A percentile compares a stretch with the other conserved stretches of the same genome.
These are phyloP conservation scores for Herpotrichia juniperi DNA, from an alignment of 2,329 filamentous ascomycete genomes.

Conservation along the genomic window DNA sequence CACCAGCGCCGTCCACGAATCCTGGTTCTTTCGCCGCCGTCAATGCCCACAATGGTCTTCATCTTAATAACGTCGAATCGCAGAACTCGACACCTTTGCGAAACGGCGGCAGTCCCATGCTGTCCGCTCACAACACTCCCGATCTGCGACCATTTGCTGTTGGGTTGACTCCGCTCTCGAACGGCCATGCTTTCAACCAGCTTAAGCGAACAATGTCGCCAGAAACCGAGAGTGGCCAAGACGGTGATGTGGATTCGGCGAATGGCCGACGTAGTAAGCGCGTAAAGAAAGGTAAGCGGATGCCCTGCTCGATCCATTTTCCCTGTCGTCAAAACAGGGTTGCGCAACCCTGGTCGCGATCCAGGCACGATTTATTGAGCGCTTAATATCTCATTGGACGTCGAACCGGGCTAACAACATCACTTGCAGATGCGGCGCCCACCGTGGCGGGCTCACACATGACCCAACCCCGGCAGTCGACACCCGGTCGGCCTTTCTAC, in stretches of 20 bases:
- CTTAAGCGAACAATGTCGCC: slow-evolving; percentile 75
- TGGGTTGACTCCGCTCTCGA: slow-evolving; percentile 55
- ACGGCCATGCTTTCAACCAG: slow-evolving; percentile 60
- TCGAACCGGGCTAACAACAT: slow-evolving; percentile 26
- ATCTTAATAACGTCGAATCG: slow-evolving; percentile 59
- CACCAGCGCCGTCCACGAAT: slow-evolving; percentile 28
- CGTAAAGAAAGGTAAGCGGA: slow-evolving; percentile 77
- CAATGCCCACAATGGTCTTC: slow-evolving; percentile 58
- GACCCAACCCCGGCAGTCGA: slow-evolving; percentile 86
- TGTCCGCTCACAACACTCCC: slow-evolving; percentile 69
- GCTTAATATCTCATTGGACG: slow-evolving; percentile 25
- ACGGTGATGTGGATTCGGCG: slow-evolving; percentile 59
- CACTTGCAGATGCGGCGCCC: slow-evolving; percentile 62
- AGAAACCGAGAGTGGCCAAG: slow-evolving; percentile 62
- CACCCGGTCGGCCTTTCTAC: slow-evolving; percentile 64
- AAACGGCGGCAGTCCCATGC: slow-evolving; percentile 66
- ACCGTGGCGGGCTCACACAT: slow-evolving; percentile 97
- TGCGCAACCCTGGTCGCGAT: slow-evolving; percentile 25
- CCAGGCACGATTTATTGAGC: slow-evolving; percentile 22
- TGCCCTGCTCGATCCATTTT: slow-evolving; percentile 22
- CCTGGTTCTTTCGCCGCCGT: slow-evolving; percentile 61
- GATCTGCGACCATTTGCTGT: slow-evolving; percentile 63
- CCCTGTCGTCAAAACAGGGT: slow-evolving; percentile 30
- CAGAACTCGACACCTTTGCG: slow-evolving; percentile 66
- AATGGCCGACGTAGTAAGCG: slow-evolving; percentile 82